Evolutionary conservation across 495 filamentous ascomycete species (phyloP).

Genomic region (Cercophora samala): DNA sequence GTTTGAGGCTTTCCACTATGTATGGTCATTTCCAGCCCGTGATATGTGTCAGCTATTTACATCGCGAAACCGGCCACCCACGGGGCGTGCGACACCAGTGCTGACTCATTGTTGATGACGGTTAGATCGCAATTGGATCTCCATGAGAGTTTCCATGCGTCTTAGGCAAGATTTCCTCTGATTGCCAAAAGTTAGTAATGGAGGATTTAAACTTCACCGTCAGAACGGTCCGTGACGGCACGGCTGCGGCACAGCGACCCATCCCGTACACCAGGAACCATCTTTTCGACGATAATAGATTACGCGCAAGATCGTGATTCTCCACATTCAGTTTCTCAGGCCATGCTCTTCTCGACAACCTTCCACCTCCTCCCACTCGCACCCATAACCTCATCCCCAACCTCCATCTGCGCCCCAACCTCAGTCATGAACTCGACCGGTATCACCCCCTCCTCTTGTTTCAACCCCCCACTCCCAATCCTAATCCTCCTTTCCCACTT

Average conservation of each 20-base stretch:
- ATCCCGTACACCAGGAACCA: not conserved
- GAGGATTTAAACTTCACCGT: not conserved
- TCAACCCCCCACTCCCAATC: constrained; percentile 19
- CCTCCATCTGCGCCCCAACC: constrained; percentile 12
- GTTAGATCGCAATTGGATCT: not conserved
- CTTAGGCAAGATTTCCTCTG: not conserved
- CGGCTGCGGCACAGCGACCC: not conserved
- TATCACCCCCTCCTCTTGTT: not conserved
- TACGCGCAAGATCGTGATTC: not conserved
- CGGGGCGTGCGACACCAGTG: not conserved
- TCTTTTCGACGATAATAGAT: not conserved
- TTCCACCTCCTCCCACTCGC: constrained; percentile 19
- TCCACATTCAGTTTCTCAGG: not conserved
- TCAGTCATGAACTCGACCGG: constrained; percentile 19
- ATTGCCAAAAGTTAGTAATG: not conserved
- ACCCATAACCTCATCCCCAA: constrained; percentile 17
- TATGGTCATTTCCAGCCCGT: not conserved
- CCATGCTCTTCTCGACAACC: constrained; percentile 23
- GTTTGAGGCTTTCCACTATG: not conserved
- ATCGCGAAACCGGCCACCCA: not conserved
- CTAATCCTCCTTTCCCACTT: constrained; percentile 21
- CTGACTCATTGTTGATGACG: not conserved
- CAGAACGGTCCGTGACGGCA: not conserved
- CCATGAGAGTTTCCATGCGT: not conserved
- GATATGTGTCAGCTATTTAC: not conserved